phyloP scores from a whole-genome alignment of 2,329 filamentous ascomycete genomes.

The Claviceps quebecensis region DNA sequence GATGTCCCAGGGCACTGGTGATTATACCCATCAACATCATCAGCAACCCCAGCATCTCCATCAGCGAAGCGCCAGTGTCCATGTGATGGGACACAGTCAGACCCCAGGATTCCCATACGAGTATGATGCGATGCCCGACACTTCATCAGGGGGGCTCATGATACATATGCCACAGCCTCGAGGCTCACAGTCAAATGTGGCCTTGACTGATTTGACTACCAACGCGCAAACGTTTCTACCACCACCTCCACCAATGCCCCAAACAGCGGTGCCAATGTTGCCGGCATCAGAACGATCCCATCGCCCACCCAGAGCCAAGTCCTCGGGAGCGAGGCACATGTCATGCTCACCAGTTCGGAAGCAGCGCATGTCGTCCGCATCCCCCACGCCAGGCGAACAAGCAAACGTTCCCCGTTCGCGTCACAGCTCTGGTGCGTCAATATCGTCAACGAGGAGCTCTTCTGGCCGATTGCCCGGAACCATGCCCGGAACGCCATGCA shows the following conservation, averaged over 20 bases:
- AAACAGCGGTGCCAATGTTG: conserved; percentile 1
- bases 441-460: conserved; percentile 21
- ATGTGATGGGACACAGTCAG: conserved; percentile 26
- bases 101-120: conserved; percentile 27
- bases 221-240: conserved; percentile 22
- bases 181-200: conserved; percentile 19
- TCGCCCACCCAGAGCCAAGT: conserved; percentile 38
- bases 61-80: conserved; percentile 20
- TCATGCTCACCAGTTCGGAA: conserved; percentile 28
- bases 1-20: conserved; percentile 13
- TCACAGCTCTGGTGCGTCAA: conserved; percentile 25
- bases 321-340: conserved; percentile 37
- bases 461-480: conserved; percentile 20
- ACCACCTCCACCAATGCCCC: conserved; percentile 16
- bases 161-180: conserved; percentile 40
- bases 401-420: conserved; percentile 16
- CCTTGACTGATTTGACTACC: conserved; percentile 21
- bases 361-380: conserved; percentile 24
- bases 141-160: conserved; percentile 29
- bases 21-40: conserved; percentile 6
- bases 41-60: neutral
- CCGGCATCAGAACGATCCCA: conserved; percentile 23
- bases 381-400: conserved; percentile 23
- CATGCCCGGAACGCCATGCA: conserved; percentile 25
- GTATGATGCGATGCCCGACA: conserved; percentile 19